Conservation (phyloP, 352 stramenopile species). For the Phytophthora pistaciae region DNA sequence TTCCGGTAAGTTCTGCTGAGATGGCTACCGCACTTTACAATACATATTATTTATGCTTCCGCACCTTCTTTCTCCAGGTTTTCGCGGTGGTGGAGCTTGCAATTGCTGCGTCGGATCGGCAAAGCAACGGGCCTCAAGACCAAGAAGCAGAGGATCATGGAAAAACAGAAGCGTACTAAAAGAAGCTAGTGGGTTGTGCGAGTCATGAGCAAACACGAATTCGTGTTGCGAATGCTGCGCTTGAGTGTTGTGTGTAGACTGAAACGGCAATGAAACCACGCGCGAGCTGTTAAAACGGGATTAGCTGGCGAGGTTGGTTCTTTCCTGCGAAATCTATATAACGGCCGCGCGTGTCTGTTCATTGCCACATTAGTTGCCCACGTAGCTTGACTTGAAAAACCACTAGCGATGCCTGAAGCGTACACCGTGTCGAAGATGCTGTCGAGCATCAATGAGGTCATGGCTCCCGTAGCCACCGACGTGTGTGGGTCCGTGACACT, state of each 20-base stretch:
- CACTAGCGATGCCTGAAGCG: constrained; percentile 48
- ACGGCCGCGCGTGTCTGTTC: constrained; percentile 27
- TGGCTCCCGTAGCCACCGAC: constrained; percentile 67
- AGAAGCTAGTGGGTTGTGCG: constrained; percentile 20
- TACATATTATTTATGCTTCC: not conserved
- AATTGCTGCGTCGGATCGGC: constrained; percentile 81
- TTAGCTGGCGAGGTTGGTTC: constrained; percentile 4
- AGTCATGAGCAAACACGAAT: constrained; percentile 1
- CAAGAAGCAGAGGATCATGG: constrained; percentile 64
- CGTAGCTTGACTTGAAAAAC: not conserved
- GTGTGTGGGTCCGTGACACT: constrained; percentile 60
- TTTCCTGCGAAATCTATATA: constrained; percentile 25
- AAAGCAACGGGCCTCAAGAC: constrained; percentile 82
- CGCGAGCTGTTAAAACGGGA: constrained; percentile 6
- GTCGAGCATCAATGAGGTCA: constrained; percentile 80
- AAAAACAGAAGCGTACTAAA: constrained; percentile 37
- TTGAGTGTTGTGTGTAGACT: constrained; percentile 21
- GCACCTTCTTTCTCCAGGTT: constrained; percentile 45
- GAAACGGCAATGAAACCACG: constrained; percentile 31
- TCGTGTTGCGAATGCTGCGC: not conserved
- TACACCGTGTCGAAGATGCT: constrained; percentile 91
- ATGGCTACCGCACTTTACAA: not conserved
- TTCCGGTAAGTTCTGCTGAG: constrained; percentile 59
- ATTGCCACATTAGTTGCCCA: constrained; percentile 6
- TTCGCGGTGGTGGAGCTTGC: constrained; percentile 85